Evolutionary conservation across 805 yeast species (phyloP), one percentile per base, ranked within the genome.

Genomic region (Ogataea pilisensis): DNA sequence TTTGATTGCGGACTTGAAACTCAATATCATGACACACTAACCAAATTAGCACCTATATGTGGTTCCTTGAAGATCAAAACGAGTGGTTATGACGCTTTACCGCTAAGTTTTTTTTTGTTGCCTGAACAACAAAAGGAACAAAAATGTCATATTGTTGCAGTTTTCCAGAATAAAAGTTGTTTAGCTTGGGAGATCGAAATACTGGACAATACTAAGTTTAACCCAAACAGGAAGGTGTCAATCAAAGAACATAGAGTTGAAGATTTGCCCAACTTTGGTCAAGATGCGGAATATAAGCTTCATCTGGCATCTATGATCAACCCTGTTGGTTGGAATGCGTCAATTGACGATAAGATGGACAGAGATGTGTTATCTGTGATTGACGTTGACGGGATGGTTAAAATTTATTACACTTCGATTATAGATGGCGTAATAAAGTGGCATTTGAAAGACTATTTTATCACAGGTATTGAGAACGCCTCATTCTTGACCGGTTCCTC

Each of bases 401-500:
- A 64, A 29, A 68, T 76, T 3, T 81, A 75, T 36, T 65, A 65
- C 69, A 32, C 75, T 71, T 8, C 57, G 40, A 16, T 60, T 68
- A 48, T 9, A 41, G 48, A 13, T 36, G 46, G 1, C 39, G 25
- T 43, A 34, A 56, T 83, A 1, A 38, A 38, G 7, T 87, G 95
- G 93, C 60, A 62, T 3, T 65, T 73, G 37, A 69, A 73, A 3
- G 67, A 68, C 24, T 57, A 61, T 2, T 62, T 86, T 21, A 66
- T 69, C 34, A 82, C 95, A 0, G 81, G 79, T 20, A 69, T 84
- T 3, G 38, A 46, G 4, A 62, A 73, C 24, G 75, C 83, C 2
- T 59, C 74, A 12, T 68, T 69, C 35, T 70, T 87, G 2, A 77
- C 81, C 37, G 95, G 90, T 0, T 85, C 96, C 0, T 80, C 93